These are phyloP conservation scores for Ganoderma lucidum DNA, from an alignment of 1,284 basidiomycete genomes.

Conservation along the genomic window DNA sequence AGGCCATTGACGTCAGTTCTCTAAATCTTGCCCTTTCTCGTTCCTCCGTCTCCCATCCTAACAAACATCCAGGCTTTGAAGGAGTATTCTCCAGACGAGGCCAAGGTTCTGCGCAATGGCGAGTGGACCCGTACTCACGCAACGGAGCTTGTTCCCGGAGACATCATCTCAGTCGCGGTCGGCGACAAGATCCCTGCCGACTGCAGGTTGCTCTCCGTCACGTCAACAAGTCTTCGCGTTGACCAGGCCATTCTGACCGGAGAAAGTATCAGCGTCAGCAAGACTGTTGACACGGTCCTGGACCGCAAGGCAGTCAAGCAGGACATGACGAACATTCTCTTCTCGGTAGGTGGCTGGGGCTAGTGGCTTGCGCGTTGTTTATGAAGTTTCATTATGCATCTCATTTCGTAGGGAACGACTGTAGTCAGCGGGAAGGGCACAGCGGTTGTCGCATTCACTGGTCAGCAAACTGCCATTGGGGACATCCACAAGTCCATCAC, in stretches of 20 bases:
- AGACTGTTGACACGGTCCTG: conserved; percentile 70
- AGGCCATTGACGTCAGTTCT: conserved; percentile 94
- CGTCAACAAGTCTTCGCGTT: conserved; percentile 90
- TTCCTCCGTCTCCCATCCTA: conserved; percentile 15
- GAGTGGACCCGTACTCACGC: conserved; percentile 81
- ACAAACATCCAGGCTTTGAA: conserved; percentile 75
- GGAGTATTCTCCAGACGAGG: conserved; percentile 95
- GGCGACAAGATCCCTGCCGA: conserved; percentile 97
- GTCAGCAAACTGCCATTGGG: conserved; percentile 88
- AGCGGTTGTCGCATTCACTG: conserved; percentile 89
- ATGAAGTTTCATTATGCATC: not conserved
- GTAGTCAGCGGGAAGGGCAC: conserved; percentile 90
- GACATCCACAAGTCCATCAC: conserved; percentile 95
- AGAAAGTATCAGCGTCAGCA: conserved; percentile 89
- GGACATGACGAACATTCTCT: conserved; percentile 95
- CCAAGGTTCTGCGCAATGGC: conserved; percentile 85
- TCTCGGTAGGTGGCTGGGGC: conserved; percentile 66
- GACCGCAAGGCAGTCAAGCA: conserved; percentile 90
- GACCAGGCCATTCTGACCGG: conserved; percentile 97
- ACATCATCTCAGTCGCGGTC: conserved; percentile 88
- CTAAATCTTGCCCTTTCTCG: conserved; percentile 34
- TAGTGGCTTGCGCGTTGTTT: not conserved
- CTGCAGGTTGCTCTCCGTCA: conserved; percentile 87
- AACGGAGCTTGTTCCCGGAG: conserved; percentile 90
- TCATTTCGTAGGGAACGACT: conserved; percentile 79